Percentiles rank a stretch among this genome's conserved stretches.
Evolutionary conservation across 2,329 filamentous ascomycete genomes (phyloP).

Genomic region (Fonsecaea multimorphosa): DNA sequence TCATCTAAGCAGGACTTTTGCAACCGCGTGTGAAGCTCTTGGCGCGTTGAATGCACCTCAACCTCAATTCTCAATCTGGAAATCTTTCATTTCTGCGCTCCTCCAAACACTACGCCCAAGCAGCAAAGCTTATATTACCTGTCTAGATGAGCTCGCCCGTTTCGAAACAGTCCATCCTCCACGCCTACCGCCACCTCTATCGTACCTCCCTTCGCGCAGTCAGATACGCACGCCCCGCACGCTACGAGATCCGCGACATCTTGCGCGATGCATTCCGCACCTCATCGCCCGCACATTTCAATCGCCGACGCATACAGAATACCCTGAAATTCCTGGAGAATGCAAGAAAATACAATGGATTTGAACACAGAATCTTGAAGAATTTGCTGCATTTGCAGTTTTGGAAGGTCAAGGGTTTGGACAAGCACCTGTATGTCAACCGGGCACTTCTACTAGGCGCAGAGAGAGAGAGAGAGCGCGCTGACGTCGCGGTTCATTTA

Average conservation of each 20-base stretch:
- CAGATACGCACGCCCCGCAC: constrained; percentile 63
- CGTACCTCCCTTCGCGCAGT: constrained; percentile 60
- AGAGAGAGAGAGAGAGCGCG: constrained; percentile 39
- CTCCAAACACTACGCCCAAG: neutral
- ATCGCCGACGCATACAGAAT: constrained; percentile 50
- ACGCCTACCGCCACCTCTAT: constrained; percentile 65
- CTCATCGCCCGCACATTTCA: constrained; percentile 46
- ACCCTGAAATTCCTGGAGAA: constrained; percentile 54
- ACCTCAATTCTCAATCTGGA: neutral
- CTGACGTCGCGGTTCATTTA: constrained; percentile 38
- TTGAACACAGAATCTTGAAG: constrained; percentile 56
- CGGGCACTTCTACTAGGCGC: neutral
- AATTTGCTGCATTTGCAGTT: constrained; percentile 53
- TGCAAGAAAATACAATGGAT: constrained; percentile 48
- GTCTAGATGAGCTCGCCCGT: constrained; percentile 5
- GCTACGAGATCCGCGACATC: constrained; percentile 58
- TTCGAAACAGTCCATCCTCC: constrained; percentile 45
- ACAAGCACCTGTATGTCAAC: constrained; percentile 40
- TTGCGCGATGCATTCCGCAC: constrained; percentile 52
- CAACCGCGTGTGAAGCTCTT: neutral
- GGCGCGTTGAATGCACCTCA: neutral
- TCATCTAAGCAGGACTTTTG: too few relatives aligned
- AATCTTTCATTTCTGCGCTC: neutral
- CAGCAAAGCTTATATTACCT: neutral
- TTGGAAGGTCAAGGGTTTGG: constrained; percentile 48